These are phyloP conservation scores for Boechera retrofracta DNA, from an alignment of 345 rosid genomes.

Conservation along the genomic window DNA sequence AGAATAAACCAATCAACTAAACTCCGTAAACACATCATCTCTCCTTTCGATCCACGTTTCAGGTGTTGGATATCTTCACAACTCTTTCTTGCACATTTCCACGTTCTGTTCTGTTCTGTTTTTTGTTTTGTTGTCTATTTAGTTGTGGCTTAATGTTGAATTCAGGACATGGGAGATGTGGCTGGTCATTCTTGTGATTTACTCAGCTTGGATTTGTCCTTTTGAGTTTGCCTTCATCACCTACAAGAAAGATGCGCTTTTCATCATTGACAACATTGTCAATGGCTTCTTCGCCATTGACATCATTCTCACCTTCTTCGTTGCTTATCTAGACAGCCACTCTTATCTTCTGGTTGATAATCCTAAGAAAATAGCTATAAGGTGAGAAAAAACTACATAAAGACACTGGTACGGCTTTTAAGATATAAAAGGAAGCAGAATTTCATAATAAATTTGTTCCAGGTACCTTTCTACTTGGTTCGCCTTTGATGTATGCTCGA, in stretches of 20 bases:
- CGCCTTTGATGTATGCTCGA: constrained; percentile 84
- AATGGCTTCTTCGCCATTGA: constrained; percentile 92
- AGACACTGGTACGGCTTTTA: not conserved
- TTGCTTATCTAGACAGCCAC: constrained; percentile 78
- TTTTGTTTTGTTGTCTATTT: constrained; percentile 7
- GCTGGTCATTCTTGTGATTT: constrained; percentile 82
- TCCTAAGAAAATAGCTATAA: constrained; percentile 83
- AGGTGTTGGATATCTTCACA: constrained; percentile 55
- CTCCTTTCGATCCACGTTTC: constrained; percentile 80
- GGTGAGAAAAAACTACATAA: constrained; percentile 44
- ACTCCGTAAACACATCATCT: constrained; percentile 79
- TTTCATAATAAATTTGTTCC: constrained; percentile 15
- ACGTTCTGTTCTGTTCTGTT: not conserved
- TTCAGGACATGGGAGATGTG: constrained; percentile 97
- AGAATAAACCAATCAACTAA: constrained; percentile 80
- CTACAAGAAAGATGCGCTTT: constrained; percentile 74
- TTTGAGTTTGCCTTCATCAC: constrained; percentile 84
- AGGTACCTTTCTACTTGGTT: constrained; percentile 92
- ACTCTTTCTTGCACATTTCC: constrained; percentile 1
- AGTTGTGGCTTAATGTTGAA: constrained; percentile 42
- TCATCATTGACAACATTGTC: constrained; percentile 78
- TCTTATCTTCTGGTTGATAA: constrained; percentile 81
- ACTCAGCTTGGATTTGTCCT: constrained; percentile 98
- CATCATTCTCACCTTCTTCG: constrained; percentile 88
- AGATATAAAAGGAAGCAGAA: not conserved